Percentiles rank a stretch among this genome's conserved stretches.
Evolutionary conservation across 257 asterid genomes (phyloP).

Genomic region (Solanum chilense): DNA sequence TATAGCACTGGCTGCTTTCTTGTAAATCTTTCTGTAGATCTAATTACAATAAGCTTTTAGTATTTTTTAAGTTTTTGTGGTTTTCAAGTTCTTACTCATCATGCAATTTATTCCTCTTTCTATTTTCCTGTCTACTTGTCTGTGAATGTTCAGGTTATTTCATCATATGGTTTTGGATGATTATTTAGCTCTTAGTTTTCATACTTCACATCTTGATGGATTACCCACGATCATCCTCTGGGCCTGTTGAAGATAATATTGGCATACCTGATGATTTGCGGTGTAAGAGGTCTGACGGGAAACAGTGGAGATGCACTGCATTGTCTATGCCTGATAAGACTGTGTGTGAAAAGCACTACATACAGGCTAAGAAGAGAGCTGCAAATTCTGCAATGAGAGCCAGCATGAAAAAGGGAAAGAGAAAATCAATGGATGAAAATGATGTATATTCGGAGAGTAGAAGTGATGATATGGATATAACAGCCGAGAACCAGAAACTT

Average conservation of each 20-base stretch:
- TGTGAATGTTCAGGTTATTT: conserved; percentile 21
- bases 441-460: conserved; percentile 81
- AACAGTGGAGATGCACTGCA: conserved; percentile 99
- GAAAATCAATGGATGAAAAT: conserved; percentile 56
- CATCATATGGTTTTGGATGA: conserved; percentile 2
- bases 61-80: not conserved
- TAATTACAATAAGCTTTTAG: not conserved
- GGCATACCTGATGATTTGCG: conserved; percentile 96
- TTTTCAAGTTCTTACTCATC: not conserved
- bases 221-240: conserved; percentile 53
- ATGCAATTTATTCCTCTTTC: not conserved
- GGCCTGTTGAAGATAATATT: conserved; percentile 65
- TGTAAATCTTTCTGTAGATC: not conserved
- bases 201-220: conserved; percentile 42
- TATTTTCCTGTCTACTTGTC: not conserved
- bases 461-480: conserved; percentile 91
- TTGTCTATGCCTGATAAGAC: conserved; percentile 99
- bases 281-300: conserved; percentile 99
- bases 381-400: conserved; percentile 98
- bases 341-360: conserved; percentile 97
- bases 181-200: not conserved
- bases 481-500: conserved; percentile 41
- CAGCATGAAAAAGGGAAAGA: conserved; percentile 68
- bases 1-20: not conserved
- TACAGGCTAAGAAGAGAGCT: conserved; percentile 99